A percentile compares a stretch with the other conserved stretches of the same genome.
Conservation (phyloP, 169 alveolate genomes). For the Eimeria necatrix region DNA sequence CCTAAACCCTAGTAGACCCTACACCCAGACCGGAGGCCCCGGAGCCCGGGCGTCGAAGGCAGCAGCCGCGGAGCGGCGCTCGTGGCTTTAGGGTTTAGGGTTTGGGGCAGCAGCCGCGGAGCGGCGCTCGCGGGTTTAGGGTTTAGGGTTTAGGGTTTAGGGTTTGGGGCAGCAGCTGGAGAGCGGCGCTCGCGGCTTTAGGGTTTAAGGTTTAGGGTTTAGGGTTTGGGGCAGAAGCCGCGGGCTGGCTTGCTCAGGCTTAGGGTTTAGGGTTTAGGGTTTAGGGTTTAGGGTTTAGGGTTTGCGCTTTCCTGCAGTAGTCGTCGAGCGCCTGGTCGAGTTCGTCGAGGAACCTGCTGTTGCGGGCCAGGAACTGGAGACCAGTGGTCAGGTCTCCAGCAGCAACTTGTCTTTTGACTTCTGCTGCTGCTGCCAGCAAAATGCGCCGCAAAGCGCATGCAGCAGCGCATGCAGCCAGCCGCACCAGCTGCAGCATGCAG, state of each 20-base stretch:
- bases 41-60: not conserved
- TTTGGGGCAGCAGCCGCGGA: not conserved
- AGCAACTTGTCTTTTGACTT: slow-evolving; percentile 77
- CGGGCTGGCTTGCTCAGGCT: too few species aligned
- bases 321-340: slow-evolving; percentile 64
- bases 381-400: slow-evolving; percentile 66
- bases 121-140: not conserved
- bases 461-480: slow-evolving; percentile 90
- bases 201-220: slow-evolving; percentile 6
- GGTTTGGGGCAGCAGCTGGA: too few species aligned
- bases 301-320: slow-evolving; percentile 70
- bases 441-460: slow-evolving; percentile 92
- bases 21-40: not conserved
- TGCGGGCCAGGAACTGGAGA: slow-evolving; percentile 27
- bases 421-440: slow-evolving; percentile 89
- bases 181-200: too few species aligned
- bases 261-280: slow-evolving; percentile 33
- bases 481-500: slow-evolving; percentile 88
- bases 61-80: not conserved
- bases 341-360: slow-evolving; percentile 70
- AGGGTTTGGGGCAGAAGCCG: too few species aligned
- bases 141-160: slow-evolving; percentile 28
- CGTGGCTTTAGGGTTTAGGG: not conserved
- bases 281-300: slow-evolving; percentile 24
- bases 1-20: not conserved